phyloP scores from a whole-genome alignment of 352 stramenopile species.

The Pythium apleroticum region DNA sequence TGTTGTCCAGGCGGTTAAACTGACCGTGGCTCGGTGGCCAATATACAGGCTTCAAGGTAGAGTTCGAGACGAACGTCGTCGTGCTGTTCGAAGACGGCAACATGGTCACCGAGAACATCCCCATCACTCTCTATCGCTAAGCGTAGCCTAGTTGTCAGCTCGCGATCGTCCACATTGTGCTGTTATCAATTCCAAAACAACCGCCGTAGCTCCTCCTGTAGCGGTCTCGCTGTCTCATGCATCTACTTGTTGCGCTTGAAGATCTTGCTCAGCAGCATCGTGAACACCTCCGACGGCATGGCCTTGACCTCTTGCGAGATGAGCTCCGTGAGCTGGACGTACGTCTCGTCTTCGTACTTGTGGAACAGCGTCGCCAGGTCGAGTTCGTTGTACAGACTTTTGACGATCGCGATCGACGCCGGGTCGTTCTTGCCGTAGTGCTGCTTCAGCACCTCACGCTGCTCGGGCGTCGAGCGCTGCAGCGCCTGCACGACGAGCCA shows the following conservation, averaged over 20 bases:
- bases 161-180: neutral
- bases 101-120: constrained; percentile 91
- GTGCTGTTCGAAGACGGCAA: constrained; percentile 91
- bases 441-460: constrained; percentile 86
- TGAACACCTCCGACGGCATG: constrained; percentile 92
- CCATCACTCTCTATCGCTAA: constrained; percentile 82
- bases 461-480: constrained; percentile 55
- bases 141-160: no score
- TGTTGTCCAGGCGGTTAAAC: no score
- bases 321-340: constrained; percentile 73
- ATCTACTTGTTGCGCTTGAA: constrained; percentile 96
- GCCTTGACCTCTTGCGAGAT: constrained; percentile 82
- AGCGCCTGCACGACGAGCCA: constrained; percentile 98
- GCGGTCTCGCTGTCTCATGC: no score
- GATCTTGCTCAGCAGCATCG: constrained; percentile 94
- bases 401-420: constrained; percentile 86
- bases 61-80: constrained; percentile 93
- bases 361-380: constrained; percentile 88
- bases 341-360: constrained; percentile 93
- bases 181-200: no score
- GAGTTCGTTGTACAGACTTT: constrained; percentile 94
- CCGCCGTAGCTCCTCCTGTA: no score
- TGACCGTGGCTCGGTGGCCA: no score
- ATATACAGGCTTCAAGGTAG: constrained; percentile 80
- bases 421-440: constrained; percentile 91